Conservation (phyloP, 2,329 filamentous ascomycete genomes). For the Sphaerostilbella broomeana region DNA sequence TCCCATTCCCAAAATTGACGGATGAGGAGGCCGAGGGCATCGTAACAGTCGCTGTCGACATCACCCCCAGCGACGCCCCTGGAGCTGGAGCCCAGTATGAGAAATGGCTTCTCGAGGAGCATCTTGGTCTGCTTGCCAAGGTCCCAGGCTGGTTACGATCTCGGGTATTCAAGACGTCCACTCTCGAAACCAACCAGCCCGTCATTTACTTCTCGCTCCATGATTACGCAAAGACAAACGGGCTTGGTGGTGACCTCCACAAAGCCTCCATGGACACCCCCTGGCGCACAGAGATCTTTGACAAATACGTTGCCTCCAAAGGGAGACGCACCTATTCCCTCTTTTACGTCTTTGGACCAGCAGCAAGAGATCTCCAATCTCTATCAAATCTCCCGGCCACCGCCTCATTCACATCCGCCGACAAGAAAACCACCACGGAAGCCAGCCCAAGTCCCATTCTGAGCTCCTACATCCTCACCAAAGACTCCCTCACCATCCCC, state of each 20-base stretch:
- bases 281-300: constrained; percentile 53
- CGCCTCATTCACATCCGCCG: constrained; percentile 47
- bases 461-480: constrained; percentile 59
- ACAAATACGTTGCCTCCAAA: constrained; percentile 51
- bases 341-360: constrained; percentile 75
- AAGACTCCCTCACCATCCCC: constrained; percentile 61
- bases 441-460: constrained; percentile 49
- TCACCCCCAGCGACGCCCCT: constrained; percentile 46
- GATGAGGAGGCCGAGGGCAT: constrained; percentile 53
- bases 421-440: constrained; percentile 49
- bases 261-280: constrained; percentile 56
- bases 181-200: constrained; percentile 48
- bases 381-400: constrained; percentile 43
- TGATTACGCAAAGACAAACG: constrained; percentile 64
- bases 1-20: constrained; percentile 52
- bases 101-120: constrained; percentile 71
- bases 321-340: constrained; percentile 59
- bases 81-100: constrained; percentile 47
- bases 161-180: constrained; percentile 61
- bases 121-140: constrained; percentile 63
- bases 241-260: constrained; percentile 58
- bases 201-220: constrained; percentile 59
- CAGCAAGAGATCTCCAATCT: constrained; percentile 58
- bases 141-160: constrained; percentile 75
- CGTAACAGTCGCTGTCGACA: constrained; percentile 55